These are phyloP conservation scores for Suhomyces sp. DNA, from an alignment of 805 yeast genomes.

Conservation along the genomic window DNA sequence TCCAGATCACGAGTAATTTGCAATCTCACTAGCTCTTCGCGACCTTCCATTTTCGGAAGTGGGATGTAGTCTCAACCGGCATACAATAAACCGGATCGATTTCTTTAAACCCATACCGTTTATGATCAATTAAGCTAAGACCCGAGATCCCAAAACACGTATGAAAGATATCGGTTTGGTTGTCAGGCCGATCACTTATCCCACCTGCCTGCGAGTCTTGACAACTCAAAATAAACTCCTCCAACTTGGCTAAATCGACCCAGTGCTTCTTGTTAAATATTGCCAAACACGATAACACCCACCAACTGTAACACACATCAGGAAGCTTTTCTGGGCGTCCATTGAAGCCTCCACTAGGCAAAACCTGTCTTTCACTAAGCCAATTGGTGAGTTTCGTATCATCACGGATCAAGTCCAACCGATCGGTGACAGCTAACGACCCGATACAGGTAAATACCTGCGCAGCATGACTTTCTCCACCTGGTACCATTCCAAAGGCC, in stretches of 20 bases:
- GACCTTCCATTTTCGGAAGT: slow-evolving; percentile 26
- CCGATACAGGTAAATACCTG: slow-evolving; percentile 87
- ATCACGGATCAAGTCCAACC: slow-evolving; percentile 48
- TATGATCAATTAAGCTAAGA: slow-evolving; percentile 68
- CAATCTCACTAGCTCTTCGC: too few species aligned
- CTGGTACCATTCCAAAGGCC: slow-evolving; percentile 90
- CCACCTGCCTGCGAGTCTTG: slow-evolving; percentile 87
- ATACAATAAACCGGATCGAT: slow-evolving; percentile 89
- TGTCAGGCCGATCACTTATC: slow-evolving; percentile 86
- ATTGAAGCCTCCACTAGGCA: slow-evolving; percentile 81
- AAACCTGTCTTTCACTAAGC: slow-evolving; percentile 86
- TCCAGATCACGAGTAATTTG: too few species aligned
- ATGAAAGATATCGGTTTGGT: slow-evolving; percentile 90
- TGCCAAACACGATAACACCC: slow-evolving; percentile 82
- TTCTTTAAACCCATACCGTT: slow-evolving; percentile 47
- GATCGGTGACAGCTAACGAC: slow-evolving; percentile 65
- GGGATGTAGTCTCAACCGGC: slow-evolving; percentile 51
- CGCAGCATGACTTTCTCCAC: slow-evolving; percentile 94
- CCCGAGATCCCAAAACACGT: slow-evolving; percentile 91
- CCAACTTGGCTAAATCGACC: slow-evolving; percentile 67
- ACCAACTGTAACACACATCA: slow-evolving; percentile 98
- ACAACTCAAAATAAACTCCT: slow-evolving; percentile 65
- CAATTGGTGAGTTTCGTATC: slow-evolving; percentile 67
- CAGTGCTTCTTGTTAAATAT: slow-evolving; percentile 68
- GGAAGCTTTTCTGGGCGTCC: slow-evolving; percentile 96